These are phyloP conservation scores for Vigna angularis DNA, from an alignment of 306 rosid species.

Conservation along the genomic window DNA sequence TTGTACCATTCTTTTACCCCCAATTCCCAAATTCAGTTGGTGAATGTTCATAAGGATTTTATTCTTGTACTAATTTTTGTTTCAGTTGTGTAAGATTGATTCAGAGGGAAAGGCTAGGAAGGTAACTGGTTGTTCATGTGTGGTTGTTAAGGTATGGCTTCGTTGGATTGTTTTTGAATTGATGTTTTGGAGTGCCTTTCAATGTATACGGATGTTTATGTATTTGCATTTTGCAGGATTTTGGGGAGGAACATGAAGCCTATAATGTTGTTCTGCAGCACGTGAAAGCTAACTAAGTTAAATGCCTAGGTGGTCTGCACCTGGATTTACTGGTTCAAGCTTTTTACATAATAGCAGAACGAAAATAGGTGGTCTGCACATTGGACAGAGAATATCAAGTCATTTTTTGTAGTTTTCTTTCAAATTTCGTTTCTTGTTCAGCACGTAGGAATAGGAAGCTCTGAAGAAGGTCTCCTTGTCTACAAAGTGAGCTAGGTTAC, in stretches of 20 bases:
- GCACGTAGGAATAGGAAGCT: no score
- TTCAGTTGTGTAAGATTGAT: constrained; percentile 81
- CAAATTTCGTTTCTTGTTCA: no score
- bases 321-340: neutral
- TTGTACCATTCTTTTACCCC: neutral
- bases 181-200: neutral
- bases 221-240: constrained; percentile 39
- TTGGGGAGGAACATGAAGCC: constrained; percentile 52
- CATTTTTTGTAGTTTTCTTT: no score
- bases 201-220: neutral
- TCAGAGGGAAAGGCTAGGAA: constrained; percentile 79
- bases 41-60: neutral
- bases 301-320: no score
- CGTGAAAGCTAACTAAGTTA: constrained; percentile 44
- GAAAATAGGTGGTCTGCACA: no score
- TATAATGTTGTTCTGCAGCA: constrained; percentile 48
- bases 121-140: constrained; percentile 65
- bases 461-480: no score
- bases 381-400: no score
- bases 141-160: constrained; percentile 72
- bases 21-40: neutral
- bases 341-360: no score
- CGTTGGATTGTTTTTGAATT: neutral
- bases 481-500: no score
- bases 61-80: neutral